These are phyloP conservation scores for Populus pruinosa DNA, from an alignment of 345 rosid species.

Conservation along the genomic window DNA sequence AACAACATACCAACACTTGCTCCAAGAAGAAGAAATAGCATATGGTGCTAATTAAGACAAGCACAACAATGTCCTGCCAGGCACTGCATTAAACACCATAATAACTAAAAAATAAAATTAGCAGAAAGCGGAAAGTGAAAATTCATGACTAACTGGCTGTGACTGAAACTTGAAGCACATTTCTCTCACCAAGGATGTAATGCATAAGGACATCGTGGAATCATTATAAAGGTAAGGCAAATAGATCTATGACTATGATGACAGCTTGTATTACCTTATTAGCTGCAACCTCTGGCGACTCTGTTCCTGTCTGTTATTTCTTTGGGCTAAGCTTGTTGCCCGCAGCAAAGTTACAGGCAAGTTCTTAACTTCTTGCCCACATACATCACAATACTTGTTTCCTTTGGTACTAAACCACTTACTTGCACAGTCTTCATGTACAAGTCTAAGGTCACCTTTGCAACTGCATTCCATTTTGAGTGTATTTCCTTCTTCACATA, in stretches of 20 bases:
- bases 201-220: background rate
- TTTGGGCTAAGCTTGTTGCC: constrained; percentile 44
- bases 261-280: constrained; percentile 45
- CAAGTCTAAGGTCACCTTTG: constrained; percentile 85
- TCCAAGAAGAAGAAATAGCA: constrained; percentile 98
- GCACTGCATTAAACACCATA: constrained; percentile 51
- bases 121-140: background rate
- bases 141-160: constrained; percentile 7
- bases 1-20: constrained; percentile 71
- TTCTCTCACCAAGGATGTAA: background rate
- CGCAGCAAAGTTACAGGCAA: constrained; percentile 85
- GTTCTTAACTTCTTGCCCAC: constrained; percentile 78
- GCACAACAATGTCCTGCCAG: constrained; percentile 93
- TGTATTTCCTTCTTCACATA: constrained; percentile 78
- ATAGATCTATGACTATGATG: background rate
- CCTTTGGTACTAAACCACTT: constrained; percentile 88
- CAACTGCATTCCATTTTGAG: constrained; percentile 98
- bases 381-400: constrained; percentile 82
- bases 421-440: constrained; percentile 85
- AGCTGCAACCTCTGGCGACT: constrained; percentile 47
- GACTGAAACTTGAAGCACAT: background rate
- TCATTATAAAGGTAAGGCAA: background rate
- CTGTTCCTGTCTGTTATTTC: constrained; percentile 44
- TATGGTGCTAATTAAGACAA: constrained; percentile 75
- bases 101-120: constrained; percentile 5